phyloP scores from a whole-genome alignment of 2,329 filamentous ascomycete genomes.

The Sporothrix schenckii region DNA sequence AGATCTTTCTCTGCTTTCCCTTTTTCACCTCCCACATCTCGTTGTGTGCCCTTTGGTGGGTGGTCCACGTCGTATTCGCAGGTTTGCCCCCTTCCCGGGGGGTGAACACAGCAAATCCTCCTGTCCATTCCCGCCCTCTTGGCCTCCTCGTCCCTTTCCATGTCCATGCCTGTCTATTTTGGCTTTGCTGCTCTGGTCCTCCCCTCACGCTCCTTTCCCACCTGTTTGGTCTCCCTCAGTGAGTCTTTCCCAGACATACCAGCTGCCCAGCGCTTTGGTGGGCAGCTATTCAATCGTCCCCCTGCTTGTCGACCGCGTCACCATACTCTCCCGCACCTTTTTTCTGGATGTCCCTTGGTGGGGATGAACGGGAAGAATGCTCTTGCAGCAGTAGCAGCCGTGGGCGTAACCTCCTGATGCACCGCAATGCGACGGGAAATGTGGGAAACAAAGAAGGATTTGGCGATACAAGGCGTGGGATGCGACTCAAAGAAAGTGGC shows the following conservation, averaged over 20 bases:
- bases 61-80: constrained; percentile 16
- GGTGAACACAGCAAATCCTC: constrained; percentile 8
- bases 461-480: background rate
- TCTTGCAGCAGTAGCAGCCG: constrained; percentile 23
- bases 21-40: background rate
- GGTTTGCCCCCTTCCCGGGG: background rate
- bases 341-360: background rate
- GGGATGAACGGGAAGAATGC: background rate
- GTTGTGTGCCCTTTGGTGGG: background rate
- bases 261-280: background rate
- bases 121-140: background rate
- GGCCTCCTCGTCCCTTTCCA: background rate
- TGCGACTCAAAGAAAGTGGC: background rate
- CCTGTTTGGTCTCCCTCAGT: background rate
- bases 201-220: background rate
- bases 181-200: background rate
- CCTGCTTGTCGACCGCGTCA: constrained; percentile 1
- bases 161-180: background rate
- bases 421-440: background rate
- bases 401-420: constrained; percentile 20
- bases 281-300: constrained; percentile 1
- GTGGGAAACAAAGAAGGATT: background rate
- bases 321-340: background rate
- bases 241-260: background rate
- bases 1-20: no score